Percentiles rank a stretch among this genome's conserved stretches.
phyloP scores from a whole-genome alignment of 2,329 filamentous ascomycete genomes.

The Davidsoniella neocaledoniae region DNA sequence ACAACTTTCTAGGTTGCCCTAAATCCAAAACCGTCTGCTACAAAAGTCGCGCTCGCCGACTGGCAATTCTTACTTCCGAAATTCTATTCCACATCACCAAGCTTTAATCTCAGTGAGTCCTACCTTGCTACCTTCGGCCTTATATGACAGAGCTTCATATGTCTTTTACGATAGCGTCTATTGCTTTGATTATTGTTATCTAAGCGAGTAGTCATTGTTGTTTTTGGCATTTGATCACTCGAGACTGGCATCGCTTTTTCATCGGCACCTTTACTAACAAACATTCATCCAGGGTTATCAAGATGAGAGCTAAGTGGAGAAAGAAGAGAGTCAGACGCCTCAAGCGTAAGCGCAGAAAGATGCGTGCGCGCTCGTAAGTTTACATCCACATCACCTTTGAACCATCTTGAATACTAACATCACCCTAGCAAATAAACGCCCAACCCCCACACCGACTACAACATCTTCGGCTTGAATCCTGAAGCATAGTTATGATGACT shows the following conservation, averaged over 20 bases:
- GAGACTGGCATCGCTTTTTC: not conserved
- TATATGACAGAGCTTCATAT: not conserved
- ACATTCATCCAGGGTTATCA: slow-evolving; percentile 26
- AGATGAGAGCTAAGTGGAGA: slow-evolving; percentile 96
- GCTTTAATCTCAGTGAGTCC: slow-evolving; percentile 13
- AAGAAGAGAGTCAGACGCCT: slow-evolving; percentile 99
- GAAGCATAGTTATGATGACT: slow-evolving; percentile 2
- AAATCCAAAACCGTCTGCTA: slow-evolving; percentile 12
- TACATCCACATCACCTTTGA: not conserved
- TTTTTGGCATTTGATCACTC: too few species aligned
- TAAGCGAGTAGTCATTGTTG: not conserved
- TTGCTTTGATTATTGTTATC: not conserved
- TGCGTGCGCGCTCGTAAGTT: slow-evolving; percentile 86
- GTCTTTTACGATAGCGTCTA: not conserved
- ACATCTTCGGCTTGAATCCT: slow-evolving; percentile 21
- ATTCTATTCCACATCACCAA: slow-evolving; percentile 10
- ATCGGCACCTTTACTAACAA: slow-evolving; percentile 14
- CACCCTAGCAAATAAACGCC: slow-evolving; percentile 47
- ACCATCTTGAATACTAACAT: not conserved
- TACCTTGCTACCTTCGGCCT: not conserved
- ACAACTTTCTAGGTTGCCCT: slow-evolving; percentile 12
- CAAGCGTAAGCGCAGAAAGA: slow-evolving; percentile 99
- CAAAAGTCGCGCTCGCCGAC: slow-evolving; percentile 10
- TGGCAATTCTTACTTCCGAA: not conserved
- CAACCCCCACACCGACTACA: slow-evolving; percentile 39